A percentile compares a stretch with the other conserved stretches of the same genome.
Evolutionary conservation across 768 basidiomycete species (phyloP).

Genomic region (Lepiota venenata): DNA sequence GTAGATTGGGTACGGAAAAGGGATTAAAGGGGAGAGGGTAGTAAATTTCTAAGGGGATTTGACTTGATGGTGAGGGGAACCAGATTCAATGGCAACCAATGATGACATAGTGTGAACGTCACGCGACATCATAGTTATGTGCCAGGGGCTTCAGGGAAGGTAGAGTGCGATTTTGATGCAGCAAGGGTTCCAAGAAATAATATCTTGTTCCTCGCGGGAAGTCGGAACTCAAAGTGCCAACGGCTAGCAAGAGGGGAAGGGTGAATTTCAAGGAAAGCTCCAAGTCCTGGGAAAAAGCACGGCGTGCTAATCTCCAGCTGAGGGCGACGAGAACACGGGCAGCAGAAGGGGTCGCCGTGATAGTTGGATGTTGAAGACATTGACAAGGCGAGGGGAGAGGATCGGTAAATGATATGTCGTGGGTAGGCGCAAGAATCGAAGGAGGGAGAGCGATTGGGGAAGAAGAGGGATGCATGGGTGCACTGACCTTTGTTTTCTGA

Average conservation of each 20-base stretch:
- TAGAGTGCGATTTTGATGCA: not conserved
- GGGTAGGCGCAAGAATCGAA: not conserved
- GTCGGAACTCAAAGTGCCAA: too few species aligned
- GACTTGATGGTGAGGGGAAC: not conserved
- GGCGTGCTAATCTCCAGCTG: too few species aligned
- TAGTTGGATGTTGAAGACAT: too few species aligned
- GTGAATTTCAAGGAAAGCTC: too few species aligned
- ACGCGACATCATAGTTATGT: not conserved
- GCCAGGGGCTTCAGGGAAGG: not conserved
- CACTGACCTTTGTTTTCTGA: slow-evolving; percentile 77
- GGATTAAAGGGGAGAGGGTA: not conserved
- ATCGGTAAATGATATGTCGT: too few species aligned
- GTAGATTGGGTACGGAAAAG: too few species aligned
- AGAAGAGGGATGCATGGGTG: not conserved
- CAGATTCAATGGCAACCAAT: not conserved
- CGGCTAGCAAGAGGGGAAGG: too few species aligned
- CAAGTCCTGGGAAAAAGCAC: too few species aligned
- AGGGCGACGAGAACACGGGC: too few species aligned
- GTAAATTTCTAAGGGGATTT: not conserved
- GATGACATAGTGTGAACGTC: not conserved
- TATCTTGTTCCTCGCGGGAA: too few species aligned
- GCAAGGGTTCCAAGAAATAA: not conserved
- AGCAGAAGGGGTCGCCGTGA: too few species aligned
- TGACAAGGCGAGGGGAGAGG: too few species aligned
- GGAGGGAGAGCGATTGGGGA: not conserved